Conservation (phyloP, 176 grass and related monocot genomes). For the Juncus effusus region DNA sequence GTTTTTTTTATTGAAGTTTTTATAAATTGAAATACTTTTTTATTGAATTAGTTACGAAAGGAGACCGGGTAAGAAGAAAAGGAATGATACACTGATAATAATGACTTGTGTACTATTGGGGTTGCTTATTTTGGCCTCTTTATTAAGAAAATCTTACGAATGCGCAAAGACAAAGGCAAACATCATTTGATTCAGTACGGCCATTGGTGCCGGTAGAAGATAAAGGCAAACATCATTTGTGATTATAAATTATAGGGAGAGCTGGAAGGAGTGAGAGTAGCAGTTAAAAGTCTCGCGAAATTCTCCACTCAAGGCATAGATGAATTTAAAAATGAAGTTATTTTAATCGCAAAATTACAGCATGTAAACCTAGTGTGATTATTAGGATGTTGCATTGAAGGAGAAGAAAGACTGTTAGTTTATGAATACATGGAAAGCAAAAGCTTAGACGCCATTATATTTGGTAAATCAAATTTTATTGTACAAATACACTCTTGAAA, state of each 20-base stretch:
- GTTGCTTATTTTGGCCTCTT: too few species aligned
- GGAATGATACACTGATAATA: neutral
- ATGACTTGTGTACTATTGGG: too few species aligned
- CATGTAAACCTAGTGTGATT: constrained; percentile 82
- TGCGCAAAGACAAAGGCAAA: constrained; percentile 27
- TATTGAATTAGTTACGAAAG: constrained; percentile 9
- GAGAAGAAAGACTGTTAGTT: constrained; percentile 81
- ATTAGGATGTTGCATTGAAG: constrained; percentile 64
- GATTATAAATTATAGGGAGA: constrained; percentile 38
- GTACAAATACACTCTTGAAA: neutral
- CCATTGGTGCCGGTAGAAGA: constrained; percentile 31
- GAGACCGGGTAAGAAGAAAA: constrained; percentile 5
- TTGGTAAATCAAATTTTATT: constrained; percentile 36
- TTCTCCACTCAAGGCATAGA: constrained; percentile 63
- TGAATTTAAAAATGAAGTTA: constrained; percentile 92
- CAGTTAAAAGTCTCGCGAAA: constrained; percentile 68
- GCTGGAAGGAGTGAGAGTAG: constrained; percentile 47
- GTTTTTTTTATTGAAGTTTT: neutral
- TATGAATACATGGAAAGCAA: constrained; percentile 92
- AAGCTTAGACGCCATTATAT: constrained; percentile 77
- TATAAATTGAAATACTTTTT: neutral
- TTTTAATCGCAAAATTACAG: constrained; percentile 80
- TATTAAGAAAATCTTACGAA: constrained; percentile 10
- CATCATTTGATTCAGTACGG: constrained; percentile 37
- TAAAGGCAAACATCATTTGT: constrained; percentile 12